These are phyloP conservation scores for Hanseniaspora gamundiae DNA, from an alignment of 1,139 yeast species.

Conservation along the genomic window DNA sequence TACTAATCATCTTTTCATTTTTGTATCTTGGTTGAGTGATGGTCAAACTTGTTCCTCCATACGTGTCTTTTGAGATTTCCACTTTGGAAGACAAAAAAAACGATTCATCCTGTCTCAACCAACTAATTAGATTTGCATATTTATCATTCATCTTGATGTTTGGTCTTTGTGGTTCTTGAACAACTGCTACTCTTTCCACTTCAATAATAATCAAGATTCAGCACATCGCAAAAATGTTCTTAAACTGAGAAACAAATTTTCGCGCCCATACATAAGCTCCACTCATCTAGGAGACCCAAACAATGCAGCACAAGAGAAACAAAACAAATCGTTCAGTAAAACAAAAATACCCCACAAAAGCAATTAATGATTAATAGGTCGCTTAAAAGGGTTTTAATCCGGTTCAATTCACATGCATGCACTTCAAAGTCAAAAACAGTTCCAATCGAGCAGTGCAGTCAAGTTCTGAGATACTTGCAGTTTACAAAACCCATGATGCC, in stretches of 20 bases:
- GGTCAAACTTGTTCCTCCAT: conserved; percentile 24
- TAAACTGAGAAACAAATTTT: too few species aligned
- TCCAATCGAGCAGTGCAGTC: conserved; percentile 24
- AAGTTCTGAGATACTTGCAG: conserved; percentile 48
- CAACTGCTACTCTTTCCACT: too few species aligned
- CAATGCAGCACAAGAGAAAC: not conserved
- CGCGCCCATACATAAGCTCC: too few species aligned
- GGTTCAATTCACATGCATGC: not conserved
- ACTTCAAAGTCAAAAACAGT: conserved; percentile 7
- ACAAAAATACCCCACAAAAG: too few species aligned
- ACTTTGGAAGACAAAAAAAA: conserved; percentile 3
- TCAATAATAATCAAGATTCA: too few species aligned
- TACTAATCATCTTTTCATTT: conserved; percentile 30
- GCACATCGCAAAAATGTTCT: too few species aligned
- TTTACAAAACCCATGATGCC: conserved; percentile 39
- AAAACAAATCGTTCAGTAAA: not conserved
- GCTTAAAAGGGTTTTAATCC: not conserved
- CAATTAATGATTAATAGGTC: too few species aligned
- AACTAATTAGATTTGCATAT: not conserved
- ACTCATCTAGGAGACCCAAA: too few species aligned
- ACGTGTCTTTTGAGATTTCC: conserved; percentile 5
- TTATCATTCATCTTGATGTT: not conserved
- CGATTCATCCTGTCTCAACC: not conserved
- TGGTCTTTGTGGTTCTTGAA: too few species aligned
- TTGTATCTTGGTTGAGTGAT: conserved; percentile 18